A percentile compares a stretch with the other conserved stretches of the same genome.
Evolutionary conservation across 306 rosid species (phyloP).

Genomic region (Dalbergia cultrata): DNA sequence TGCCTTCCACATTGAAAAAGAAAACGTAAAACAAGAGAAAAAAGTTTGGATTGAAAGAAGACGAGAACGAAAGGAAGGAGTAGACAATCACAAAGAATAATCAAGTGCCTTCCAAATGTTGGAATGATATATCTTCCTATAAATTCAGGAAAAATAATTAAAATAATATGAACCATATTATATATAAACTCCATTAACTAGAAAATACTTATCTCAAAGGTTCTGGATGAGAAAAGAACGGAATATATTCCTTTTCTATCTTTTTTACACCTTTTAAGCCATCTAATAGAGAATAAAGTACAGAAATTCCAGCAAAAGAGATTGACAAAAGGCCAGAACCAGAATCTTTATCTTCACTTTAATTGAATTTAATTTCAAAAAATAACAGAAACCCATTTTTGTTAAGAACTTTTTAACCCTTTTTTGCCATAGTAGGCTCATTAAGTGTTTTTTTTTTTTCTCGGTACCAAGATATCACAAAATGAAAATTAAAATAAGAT

Average conservation of each 20-base stretch:
- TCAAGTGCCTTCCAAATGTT: background rate
- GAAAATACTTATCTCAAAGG: slow-evolving; percentile 18
- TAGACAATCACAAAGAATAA: background rate
- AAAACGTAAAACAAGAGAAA: slow-evolving; percentile 20
- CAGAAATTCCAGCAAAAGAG: slow-evolving; percentile 43
- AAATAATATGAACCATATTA: background rate
- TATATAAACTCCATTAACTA: background rate
- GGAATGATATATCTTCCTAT: slow-evolving; percentile 21
- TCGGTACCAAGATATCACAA: slow-evolving; percentile 3
- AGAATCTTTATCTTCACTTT: slow-evolving; percentile 40
- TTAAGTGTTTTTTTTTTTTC: background rate
- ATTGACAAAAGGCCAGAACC: slow-evolving; percentile 39
- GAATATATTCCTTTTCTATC: slow-evolving; percentile 47
- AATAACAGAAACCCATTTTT: slow-evolving; percentile 15
- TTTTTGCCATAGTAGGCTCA: background rate
- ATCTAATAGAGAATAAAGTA: slow-evolving; percentile 47
- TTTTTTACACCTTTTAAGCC: slow-evolving; percentile 46
- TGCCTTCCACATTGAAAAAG: slow-evolving; percentile 29
- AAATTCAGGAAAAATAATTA: background rate
- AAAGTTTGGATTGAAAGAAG: slow-evolving; percentile 24
- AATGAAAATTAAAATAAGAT: slow-evolving; percentile 1
- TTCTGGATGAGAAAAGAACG: slow-evolving; percentile 37
- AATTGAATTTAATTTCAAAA: slow-evolving; percentile 17
- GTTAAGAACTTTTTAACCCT: background rate
- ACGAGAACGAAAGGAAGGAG: background rate